Conservation (phyloP, 768 basidiomycete species). For the Albatrellus ellisii region DNA sequence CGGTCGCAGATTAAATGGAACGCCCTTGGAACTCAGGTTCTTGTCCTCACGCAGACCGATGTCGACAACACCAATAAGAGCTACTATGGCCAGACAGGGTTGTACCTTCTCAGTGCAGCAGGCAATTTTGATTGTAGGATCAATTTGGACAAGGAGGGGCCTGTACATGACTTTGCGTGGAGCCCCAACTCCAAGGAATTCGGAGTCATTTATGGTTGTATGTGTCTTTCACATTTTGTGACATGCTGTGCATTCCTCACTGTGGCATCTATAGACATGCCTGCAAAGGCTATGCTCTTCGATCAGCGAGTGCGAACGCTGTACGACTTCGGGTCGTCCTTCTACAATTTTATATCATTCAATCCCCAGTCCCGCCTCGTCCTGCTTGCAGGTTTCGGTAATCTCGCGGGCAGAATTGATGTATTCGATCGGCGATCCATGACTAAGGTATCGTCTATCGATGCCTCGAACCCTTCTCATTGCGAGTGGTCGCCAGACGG, state of each 20-base stretch:
- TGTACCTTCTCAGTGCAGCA: slow-evolving; percentile 85
- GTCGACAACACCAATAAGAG: slow-evolving; percentile 96
- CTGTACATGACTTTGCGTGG: slow-evolving; percentile 95
- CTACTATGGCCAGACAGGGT: slow-evolving; percentile 95
- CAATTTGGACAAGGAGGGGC: slow-evolving; percentile 86
- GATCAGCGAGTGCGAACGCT: slow-evolving; percentile 80
- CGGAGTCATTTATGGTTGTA: slow-evolving; percentile 92
- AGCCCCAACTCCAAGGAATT: slow-evolving; percentile 96
- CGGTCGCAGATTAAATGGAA: slow-evolving; percentile 95
- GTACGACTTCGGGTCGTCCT: slow-evolving; percentile 83
- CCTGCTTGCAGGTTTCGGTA: slow-evolving; percentile 90
- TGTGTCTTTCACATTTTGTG: no score
- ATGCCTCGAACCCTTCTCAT: slow-evolving; percentile 86
- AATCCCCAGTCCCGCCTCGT: slow-evolving; percentile 88
- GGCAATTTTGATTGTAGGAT: slow-evolving; percentile 93
- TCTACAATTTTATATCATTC: slow-evolving; percentile 88
- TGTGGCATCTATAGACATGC: slow-evolving; percentile 55
- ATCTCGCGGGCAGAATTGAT: slow-evolving; percentile 89
- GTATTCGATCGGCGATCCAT: slow-evolving; percentile 83
- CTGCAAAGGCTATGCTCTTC: slow-evolving; percentile 85
- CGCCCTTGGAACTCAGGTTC: slow-evolving; percentile 78
- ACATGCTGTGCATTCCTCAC: no score
- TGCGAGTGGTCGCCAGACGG: slow-evolving; percentile 97
- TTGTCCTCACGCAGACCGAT: slow-evolving; percentile 90
- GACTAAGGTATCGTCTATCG: slow-evolving; percentile 62